Conservation (phyloP, 1,139 yeast genomes). For the Blastobotrys elegans region DNA sequence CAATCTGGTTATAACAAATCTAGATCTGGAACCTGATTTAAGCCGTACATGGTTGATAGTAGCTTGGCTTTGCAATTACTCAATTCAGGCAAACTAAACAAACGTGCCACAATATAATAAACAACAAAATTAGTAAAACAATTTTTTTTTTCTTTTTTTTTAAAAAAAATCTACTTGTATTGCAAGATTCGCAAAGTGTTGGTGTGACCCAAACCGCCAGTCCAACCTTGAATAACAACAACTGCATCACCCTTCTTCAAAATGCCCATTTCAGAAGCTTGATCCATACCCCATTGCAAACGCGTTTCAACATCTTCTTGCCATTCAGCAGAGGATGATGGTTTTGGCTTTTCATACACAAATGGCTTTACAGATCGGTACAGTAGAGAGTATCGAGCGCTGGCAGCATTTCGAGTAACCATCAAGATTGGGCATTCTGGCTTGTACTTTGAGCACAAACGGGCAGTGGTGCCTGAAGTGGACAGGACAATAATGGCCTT, state of each 20-base stretch:
- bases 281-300: constrained; percentile 88
- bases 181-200: constrained; percentile 78
- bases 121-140: background rate
- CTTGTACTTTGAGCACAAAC: constrained; percentile 95
- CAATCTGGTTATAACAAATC: too few relatives aligned
- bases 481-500: constrained; percentile 95
- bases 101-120: background rate
- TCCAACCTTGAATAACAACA: constrained; percentile 98
- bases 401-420: constrained; percentile 92
- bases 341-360: constrained; percentile 62
- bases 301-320: constrained; percentile 94
- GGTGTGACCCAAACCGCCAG: constrained; percentile 98
- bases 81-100: too few relatives aligned
- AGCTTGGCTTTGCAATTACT: too few relatives aligned
- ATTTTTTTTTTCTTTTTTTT: background rate
- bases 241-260: constrained; percentile 83
- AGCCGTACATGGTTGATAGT: too few relatives aligned
- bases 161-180: constrained; percentile 14
- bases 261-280: constrained; percentile 84
- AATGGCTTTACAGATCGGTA: constrained; percentile 99
- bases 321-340: constrained; percentile 65
- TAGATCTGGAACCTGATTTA: too few relatives aligned
- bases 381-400: constrained; percentile 93
- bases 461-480: constrained; percentile 91
- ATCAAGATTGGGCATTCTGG: constrained; percentile 96